Conservation (phyloP, 75 land plant genomes). For the Cunninghamia lanceolata region DNA sequence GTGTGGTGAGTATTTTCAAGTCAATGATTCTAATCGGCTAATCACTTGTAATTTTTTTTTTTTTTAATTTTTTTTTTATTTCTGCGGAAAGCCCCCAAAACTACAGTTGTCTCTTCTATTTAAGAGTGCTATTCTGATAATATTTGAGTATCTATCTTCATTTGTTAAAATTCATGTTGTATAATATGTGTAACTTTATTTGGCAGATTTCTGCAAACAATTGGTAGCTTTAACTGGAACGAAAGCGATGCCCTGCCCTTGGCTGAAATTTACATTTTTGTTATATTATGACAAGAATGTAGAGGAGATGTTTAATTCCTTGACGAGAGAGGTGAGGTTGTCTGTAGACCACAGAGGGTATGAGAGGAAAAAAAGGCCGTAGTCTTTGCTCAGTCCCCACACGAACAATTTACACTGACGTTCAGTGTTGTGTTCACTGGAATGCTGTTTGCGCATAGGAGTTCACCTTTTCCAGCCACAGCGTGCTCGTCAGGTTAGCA, state of each 20-base stretch:
- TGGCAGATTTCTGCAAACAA: no score
- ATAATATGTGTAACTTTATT: no score
- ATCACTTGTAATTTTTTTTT: no score
- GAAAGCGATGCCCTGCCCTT: constrained; percentile 40
- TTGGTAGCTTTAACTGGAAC: constrained; percentile 23
- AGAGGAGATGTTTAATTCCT: constrained; percentile 11
- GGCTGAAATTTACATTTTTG: constrained; percentile 31
- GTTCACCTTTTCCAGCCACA: constrained; percentile 32
- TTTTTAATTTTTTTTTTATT: no score
- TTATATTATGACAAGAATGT: constrained; percentile 54
- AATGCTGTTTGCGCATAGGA: constrained; percentile 22
- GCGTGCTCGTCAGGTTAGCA: constrained; percentile 42
- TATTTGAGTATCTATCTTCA: no score
- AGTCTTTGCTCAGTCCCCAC: constrained; percentile 62
- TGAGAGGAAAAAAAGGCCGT: constrained; percentile 79
- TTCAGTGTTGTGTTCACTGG: constrained; percentile 23
- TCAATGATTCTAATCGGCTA: no score
- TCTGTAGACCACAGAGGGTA: constrained; percentile 45
- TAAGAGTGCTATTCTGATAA: no score
- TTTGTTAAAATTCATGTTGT: no score
- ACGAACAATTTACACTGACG: constrained; percentile 82
- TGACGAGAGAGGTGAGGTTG: constrained; percentile 34
- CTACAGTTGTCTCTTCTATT: no score
- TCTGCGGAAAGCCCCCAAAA: no score
- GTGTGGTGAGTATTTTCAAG: no score